These are phyloP conservation scores for Rutstroemia sp. DNA, from an alignment of 2,329 filamentous ascomycete species.

Conservation along the genomic window DNA sequence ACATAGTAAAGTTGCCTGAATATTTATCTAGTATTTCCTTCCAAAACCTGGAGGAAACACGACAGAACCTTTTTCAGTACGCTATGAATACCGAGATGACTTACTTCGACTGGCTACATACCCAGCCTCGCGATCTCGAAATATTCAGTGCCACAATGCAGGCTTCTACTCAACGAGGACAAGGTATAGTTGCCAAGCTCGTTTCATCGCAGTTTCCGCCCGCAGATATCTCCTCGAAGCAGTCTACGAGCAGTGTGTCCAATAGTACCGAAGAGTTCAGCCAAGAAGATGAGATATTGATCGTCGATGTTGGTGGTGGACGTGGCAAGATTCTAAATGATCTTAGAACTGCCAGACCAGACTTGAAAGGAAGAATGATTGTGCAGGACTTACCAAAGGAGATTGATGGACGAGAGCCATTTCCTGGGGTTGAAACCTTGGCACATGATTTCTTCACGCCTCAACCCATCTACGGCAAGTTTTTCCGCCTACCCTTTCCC, in stretches of 20 bases:
- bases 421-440: constrained; percentile 11
- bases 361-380: constrained; percentile 13
- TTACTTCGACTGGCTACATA: neutral
- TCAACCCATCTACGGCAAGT: constrained; percentile 24
- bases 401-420: constrained; percentile 8
- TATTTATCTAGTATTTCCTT: neutral
- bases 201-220: neutral
- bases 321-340: constrained; percentile 7
- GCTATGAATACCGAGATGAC: neutral
- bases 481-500: neutral
- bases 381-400: constrained; percentile 18
- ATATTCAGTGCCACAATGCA: neutral
- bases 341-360: constrained; percentile 6
- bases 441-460: constrained; percentile 30
- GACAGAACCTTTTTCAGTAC: neutral
- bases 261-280: too few relatives aligned
- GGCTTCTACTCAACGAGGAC: neutral
- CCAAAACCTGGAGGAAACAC: neutral
- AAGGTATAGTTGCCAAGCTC: neutral
- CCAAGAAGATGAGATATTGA: neutral
- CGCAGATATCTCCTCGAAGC: neutral
- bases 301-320: constrained; percentile 10
- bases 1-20: neutral
- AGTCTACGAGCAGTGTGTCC: neutral
- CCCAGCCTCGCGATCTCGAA: neutral